Evolutionary conservation across 371 early-diverging fungal species (phyloP).

Genomic region (Syncephalastrum contaminatum): DNA sequence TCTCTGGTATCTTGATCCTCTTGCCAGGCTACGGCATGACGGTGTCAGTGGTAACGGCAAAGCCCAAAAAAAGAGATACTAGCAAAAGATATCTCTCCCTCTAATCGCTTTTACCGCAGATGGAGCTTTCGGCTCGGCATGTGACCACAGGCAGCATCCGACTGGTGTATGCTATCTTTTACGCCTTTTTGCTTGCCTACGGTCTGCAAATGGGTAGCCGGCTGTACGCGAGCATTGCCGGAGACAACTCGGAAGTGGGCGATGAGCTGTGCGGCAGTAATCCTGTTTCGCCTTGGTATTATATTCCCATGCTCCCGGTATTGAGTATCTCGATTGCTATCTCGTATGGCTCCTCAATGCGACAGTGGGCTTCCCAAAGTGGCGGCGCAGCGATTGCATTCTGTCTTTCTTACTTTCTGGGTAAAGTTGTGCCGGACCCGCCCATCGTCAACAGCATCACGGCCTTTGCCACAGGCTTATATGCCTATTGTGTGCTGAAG

Average conservation of each 20-base stretch:
- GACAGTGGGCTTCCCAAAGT: conserved; percentile 36
- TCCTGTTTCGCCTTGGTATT: conserved; percentile 35
- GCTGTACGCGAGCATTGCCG: conserved; percentile 30
- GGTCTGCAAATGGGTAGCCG: conserved; percentile 72
- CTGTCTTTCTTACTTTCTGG: conserved; percentile 33
- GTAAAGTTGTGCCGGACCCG: conserved; percentile 31
- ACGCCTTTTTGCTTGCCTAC: conserved; percentile 75
- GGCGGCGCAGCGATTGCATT: conserved; percentile 33
- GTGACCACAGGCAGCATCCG: conserved; percentile 82
- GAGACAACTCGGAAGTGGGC: conserved; percentile 13
- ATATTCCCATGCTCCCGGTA: conserved; percentile 34
- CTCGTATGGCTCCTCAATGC: conserved; percentile 40
- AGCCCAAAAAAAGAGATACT: too few relatives aligned
- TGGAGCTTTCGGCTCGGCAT: conserved; percentile 63
- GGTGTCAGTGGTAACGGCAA: conserved; percentile 17
- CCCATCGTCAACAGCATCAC: conserved; percentile 39
- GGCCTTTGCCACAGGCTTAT: conserved; percentile 41
- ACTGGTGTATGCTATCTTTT: conserved; percentile 73
- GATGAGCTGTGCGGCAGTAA: conserved; percentile 24
- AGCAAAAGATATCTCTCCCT: not conserved
- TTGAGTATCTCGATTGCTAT: conserved; percentile 34
- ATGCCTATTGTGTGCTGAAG: conserved; percentile 40
- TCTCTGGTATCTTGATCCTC: conserved; percentile 54
- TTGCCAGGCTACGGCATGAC: conserved; percentile 44
- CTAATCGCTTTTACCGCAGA: conserved; percentile 16